Conservation (phyloP, 371 early-diverging fungal species). For the Mucor lusitanicus region DNA sequence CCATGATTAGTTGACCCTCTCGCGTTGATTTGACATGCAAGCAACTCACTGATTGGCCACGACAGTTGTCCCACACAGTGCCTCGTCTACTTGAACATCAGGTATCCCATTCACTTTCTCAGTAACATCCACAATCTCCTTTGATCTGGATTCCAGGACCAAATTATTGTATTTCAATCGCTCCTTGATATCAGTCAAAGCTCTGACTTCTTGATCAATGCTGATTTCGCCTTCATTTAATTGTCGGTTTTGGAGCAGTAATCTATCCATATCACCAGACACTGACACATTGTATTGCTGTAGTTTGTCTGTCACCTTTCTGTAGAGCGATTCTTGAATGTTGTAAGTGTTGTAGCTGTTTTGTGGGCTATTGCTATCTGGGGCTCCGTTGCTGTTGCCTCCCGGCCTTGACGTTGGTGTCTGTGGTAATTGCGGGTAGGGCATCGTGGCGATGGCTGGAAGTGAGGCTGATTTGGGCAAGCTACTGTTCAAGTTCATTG, state of each 20-base stretch:
- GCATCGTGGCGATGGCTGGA: constrained; percentile 17
- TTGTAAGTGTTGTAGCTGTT: neutral
- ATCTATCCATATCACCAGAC: constrained; percentile 58
- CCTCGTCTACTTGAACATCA: constrained; percentile 69
- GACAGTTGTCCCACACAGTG: constrained; percentile 66
- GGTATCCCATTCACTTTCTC: constrained; percentile 57
- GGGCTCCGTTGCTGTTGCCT: neutral
- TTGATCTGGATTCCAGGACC: constrained; percentile 56
- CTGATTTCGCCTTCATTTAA: constrained; percentile 69
- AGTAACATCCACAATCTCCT: constrained; percentile 57
- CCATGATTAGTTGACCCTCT: neutral
- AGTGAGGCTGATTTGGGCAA: constrained; percentile 32
- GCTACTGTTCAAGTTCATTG: constrained; percentile 26
- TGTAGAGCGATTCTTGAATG: constrained; percentile 39
- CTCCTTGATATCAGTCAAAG: constrained; percentile 52
- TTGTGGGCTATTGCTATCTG: neutral
- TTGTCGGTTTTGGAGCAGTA: constrained; percentile 56
- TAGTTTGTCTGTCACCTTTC: constrained; percentile 42
- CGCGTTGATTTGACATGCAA: neutral
- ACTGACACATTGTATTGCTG: constrained; percentile 48
- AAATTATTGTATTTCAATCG: constrained; percentile 63
- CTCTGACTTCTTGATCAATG: constrained; percentile 58
- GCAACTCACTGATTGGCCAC: constrained; percentile 77
- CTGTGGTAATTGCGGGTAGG: neutral
- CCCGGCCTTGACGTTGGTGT: constrained; percentile 5